phyloP scores from a whole-genome alignment of 2,329 filamentous ascomycete genomes.

The Monosporascus sp. region DNA sequence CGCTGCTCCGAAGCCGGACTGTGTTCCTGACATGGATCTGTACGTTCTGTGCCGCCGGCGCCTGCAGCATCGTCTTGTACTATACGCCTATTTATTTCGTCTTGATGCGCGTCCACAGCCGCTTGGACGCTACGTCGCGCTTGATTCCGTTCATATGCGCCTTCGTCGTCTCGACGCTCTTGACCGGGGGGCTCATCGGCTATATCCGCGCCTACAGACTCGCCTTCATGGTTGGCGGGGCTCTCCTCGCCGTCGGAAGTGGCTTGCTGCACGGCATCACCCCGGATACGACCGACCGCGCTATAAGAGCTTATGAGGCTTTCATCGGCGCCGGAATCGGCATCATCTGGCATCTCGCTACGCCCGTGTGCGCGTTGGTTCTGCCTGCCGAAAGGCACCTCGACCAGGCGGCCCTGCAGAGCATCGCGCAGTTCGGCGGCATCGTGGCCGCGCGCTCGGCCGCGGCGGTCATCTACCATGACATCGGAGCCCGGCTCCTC shows the following conservation, averaged over 20 bases:
- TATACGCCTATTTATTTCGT: conserved; percentile 52
- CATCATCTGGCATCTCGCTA: conserved; percentile 25
- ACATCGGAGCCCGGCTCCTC: conserved; percentile 19
- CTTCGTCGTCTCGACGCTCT: conserved; percentile 51
- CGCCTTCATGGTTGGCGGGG: conserved; percentile 25
- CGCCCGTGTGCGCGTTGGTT: conserved; percentile 21
- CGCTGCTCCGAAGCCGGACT: conserved; percentile 33
- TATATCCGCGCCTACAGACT: conserved; percentile 30
- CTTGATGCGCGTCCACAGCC: conserved; percentile 38
- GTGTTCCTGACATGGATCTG: conserved; percentile 37
- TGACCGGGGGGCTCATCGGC: conserved; percentile 39
- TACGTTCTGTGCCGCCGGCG: conserved; percentile 29
- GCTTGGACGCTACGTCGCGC: conserved; percentile 34
- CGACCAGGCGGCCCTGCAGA: conserved; percentile 25
- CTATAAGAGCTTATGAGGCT: conserved; percentile 25
- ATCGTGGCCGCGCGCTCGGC: conserved; percentile 21
- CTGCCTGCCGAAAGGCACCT: conserved; percentile 15
- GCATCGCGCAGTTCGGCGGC: conserved; percentile 25
- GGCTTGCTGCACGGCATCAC: conserved; percentile 22
- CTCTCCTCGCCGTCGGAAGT: conserved; percentile 20
- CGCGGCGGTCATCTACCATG: conserved; percentile 25
- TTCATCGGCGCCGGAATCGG: conserved; percentile 28
- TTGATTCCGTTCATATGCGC: conserved; percentile 36
- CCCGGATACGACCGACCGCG: conserved; percentile 14
- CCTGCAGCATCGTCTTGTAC: conserved; percentile 39